Conservation (phyloP, 148 eudicot genomes). For the Mesembryanthemum crystallinum region DNA sequence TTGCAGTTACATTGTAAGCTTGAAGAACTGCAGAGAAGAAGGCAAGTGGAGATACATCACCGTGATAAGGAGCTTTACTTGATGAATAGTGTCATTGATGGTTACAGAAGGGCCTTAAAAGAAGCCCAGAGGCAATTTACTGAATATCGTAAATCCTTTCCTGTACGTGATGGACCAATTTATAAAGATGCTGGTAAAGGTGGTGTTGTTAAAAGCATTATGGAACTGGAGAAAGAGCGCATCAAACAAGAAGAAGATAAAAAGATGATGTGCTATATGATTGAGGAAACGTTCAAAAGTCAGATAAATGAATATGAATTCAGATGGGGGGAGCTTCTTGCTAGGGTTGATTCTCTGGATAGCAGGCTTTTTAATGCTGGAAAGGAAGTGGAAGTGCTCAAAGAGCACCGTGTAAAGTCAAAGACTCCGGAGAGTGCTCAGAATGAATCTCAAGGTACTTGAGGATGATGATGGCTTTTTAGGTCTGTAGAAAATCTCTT, state of each 20-base stretch:
- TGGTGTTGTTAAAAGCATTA: constrained; percentile 63
- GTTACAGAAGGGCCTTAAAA: constrained; percentile 72
- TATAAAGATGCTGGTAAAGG: constrained; percentile 87
- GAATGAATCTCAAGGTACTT: constrained; percentile 11
- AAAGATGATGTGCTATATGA: constrained; percentile 25
- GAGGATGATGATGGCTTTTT: not conserved
- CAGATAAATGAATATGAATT: constrained; percentile 21
- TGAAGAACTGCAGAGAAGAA: constrained; percentile 51
- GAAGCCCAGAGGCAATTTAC: constrained; percentile 47
- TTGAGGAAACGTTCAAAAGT: constrained; percentile 29
- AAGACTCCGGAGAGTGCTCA: not conserved
- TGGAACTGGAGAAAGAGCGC: constrained; percentile 59
- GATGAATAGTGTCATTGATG: constrained; percentile 63
- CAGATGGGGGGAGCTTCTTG: constrained; percentile 29
- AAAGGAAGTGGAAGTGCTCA: constrained; percentile 36
- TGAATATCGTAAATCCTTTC: constrained; percentile 50
- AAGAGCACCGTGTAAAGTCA: constrained; percentile 10
- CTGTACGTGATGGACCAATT: constrained; percentile 59
- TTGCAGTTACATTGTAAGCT: constrained; percentile 40
- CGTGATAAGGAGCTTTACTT: constrained; percentile 67
- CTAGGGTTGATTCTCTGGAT: constrained; percentile 28
- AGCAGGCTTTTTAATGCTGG: constrained; percentile 38
- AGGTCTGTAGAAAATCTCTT: constrained; percentile 6
- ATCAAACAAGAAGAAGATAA: constrained; percentile 58
- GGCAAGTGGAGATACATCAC: constrained; percentile 44